Evolutionary conservation across 139 green algal species (phyloP), one percentile per base, ranked within the genome.

Genomic region (Micractinium conductrix): DNA sequence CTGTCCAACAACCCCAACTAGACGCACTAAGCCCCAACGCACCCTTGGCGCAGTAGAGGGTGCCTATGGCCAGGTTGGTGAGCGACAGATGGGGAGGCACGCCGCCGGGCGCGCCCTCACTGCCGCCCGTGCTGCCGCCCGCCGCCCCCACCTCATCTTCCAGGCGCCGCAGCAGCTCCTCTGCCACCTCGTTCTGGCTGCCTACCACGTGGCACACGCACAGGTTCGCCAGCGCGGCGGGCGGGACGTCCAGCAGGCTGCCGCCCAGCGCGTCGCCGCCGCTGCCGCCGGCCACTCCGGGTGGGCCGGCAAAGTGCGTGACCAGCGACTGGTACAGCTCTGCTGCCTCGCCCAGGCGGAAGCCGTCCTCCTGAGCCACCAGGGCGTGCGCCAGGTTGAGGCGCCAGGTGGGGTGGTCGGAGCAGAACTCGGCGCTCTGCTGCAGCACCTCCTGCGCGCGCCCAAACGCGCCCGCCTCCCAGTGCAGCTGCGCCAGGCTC

Each of bases 171-270:
- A 98, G 97, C 74, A 98, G 88, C 65, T 97, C 95, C 89, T 98
- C 95, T 1, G 95, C 95, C 87, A 95, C 91, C 74, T 97, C 93
- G 72, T 97, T 98, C 91, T 95, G 92, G 78, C 90, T 94, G 26
- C 92, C 96, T 90, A 98, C 95, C 91, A 98, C 97, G 88, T 96
- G 96, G 53, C 89, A 92, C n/a, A 97, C 95, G 84, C 95, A 98
- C 33, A 98, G 91, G 92, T 98, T 98, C 84, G 95, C 95, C 76
- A 98, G 90, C 62, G 97, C 93, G 69, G 97, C 96, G 58, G 95
- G 94, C 14, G 93, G 94, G 44, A 97, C 90, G 7, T 86, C 84
- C 48, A 97, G 86, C 71, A 98, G 86, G 80, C 82, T 85, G 35
- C 91, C 89, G 1, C 38, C 38, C 42, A n/a, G n/a, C n/a, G 35